Base-by-base conservation (phyloP, 2,329 filamentous ascomycete genomes). In the Amesomyces nigricolor region DNA sequence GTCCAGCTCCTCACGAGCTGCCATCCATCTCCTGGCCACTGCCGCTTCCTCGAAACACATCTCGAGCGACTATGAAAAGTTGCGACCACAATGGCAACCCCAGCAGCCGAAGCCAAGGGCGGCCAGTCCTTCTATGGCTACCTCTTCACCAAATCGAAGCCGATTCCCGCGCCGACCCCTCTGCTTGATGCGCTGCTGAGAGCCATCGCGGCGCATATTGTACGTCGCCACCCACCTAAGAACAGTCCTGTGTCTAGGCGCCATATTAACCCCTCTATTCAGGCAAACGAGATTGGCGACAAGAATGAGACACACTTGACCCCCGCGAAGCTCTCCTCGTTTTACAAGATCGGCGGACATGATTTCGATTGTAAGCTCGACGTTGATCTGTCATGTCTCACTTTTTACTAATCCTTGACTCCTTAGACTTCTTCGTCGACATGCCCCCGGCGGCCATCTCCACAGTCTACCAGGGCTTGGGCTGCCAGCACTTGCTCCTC, bases 391-490 rank as follows among this genome's bases (percentile, higher is more conserved):
- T n/a, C 13, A 13, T 9, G 14, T 7, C 11, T 22, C 26, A 44
- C 40, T 39, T 40, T 38, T 47, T 54, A 22, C 58, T 62, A 47
- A 62, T 35, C 46, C 32, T 14, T 9, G 10, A 1, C 14, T 14
- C 16, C 46, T 30, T 39, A 54, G 49, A 62, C 83, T 81, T 97
- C 52, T 97, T 97, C 69, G 76, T 92, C 42, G 79, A 86, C 3
- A 89, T 87, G 35, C 85, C 87, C 17, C 74, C 85, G 58, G 75
- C 83, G 38, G 86, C 87, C 43, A 85, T 99, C 60, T 94, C 91
- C 29, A 95, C 90, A 73, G 94, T 96, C 61, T 97, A 95, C 78
- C 88, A 90, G 66, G 88, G 88, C 7, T 82, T 95, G 50, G 94
- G 92, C 63, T 96, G 92, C 69, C 88, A 91, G 64, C 92, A 97